Conservation (phyloP, 1,139 yeast genomes). For the Debaryomycetaceae sp. region DNA sequence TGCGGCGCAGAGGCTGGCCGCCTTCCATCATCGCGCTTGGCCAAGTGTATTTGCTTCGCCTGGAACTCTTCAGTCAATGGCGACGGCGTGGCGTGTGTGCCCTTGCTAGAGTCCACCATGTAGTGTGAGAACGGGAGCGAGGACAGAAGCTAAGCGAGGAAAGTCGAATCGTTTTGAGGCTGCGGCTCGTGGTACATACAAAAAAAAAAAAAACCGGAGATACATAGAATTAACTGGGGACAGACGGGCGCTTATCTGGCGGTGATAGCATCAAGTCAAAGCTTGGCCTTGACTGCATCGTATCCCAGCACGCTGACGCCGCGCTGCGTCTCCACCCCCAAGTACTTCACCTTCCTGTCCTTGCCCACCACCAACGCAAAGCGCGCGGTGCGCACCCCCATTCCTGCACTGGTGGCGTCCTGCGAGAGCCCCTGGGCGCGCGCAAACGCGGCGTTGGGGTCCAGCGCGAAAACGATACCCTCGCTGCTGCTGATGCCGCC, state of each 20-base stretch:
- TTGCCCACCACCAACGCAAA: slow-evolving; percentile 16
- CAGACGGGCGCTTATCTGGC: neutral
- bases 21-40: slow-evolving; percentile 23
- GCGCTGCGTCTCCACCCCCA: slow-evolving; percentile 43
- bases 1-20: slow-evolving; percentile 11
- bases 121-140: too few species aligned
- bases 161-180: neutral
- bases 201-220: slow-evolving; percentile 1
- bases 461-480: slow-evolving; percentile 23
- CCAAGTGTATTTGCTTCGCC: slow-evolving; percentile 30
- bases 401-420: slow-evolving; percentile 20
- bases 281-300: slow-evolving; percentile 14
- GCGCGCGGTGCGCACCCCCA: slow-evolving; percentile 18
- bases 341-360: slow-evolving; percentile 14
- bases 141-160: slow-evolving; percentile 1
- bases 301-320: slow-evolving; percentile 42
- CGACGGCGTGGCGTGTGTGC: slow-evolving; percentile 1
- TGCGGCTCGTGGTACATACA: neutral
- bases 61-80: slow-evolving; percentile 9
- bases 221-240: neutral
- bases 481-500: slow-evolving; percentile 13
- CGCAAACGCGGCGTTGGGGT: slow-evolving; percentile 22
- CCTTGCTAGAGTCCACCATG: neutral
- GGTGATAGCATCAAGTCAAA: too few species aligned
- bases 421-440: slow-evolving; percentile 16